A percentile compares a stretch with the other conserved stretches of the same genome.
These are phyloP conservation scores for Nemania sp. DNA, from an alignment of 2,329 filamentous ascomycete genomes.

Conservation along the genomic window DNA sequence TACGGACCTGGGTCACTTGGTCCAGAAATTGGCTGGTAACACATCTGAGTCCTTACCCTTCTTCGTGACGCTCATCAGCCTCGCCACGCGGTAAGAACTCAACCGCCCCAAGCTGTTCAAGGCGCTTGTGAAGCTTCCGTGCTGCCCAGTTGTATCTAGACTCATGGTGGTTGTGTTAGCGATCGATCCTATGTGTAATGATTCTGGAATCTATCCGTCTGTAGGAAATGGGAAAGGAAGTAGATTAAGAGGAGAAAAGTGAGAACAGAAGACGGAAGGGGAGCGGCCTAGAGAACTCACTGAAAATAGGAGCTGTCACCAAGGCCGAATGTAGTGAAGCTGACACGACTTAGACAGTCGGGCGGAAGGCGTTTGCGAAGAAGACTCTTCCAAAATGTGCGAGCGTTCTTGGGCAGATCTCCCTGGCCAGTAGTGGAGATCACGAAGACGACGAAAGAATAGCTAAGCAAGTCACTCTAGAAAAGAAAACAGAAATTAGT, in stretches of 20 bases:
- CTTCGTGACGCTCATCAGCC: constrained; percentile 89
- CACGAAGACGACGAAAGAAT: constrained; percentile 72
- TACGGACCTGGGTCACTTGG: neutral
- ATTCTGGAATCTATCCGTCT: neutral
- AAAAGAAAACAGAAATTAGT: constrained; percentile 6
- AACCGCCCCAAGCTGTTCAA: constrained; percentile 79
- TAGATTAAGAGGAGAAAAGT: no score
- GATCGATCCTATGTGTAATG: neutral
- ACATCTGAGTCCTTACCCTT: constrained; percentile 60
- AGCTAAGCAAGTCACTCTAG: constrained; percentile 55
- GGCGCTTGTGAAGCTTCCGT: constrained; percentile 81
- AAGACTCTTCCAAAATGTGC: constrained; percentile 81
- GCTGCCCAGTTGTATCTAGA: constrained; percentile 88
- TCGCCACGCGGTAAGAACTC: constrained; percentile 80
- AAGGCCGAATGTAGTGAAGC: constrained; percentile 85
- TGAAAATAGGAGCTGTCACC: constrained; percentile 95
- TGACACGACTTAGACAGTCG: constrained; percentile 67
- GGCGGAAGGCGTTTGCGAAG: constrained; percentile 76
- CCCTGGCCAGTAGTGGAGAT: constrained; percentile 94
- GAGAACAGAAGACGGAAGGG: neutral
- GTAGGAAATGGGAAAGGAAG: neutral
- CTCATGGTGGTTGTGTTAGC: neutral
- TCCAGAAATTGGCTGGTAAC: neutral
- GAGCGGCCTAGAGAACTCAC: constrained; percentile 50
- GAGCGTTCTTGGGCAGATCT: constrained; percentile 83